phyloP scores from a whole-genome alignment of 202 grass and related monocot species.

The Eragrostis tef region DNA sequence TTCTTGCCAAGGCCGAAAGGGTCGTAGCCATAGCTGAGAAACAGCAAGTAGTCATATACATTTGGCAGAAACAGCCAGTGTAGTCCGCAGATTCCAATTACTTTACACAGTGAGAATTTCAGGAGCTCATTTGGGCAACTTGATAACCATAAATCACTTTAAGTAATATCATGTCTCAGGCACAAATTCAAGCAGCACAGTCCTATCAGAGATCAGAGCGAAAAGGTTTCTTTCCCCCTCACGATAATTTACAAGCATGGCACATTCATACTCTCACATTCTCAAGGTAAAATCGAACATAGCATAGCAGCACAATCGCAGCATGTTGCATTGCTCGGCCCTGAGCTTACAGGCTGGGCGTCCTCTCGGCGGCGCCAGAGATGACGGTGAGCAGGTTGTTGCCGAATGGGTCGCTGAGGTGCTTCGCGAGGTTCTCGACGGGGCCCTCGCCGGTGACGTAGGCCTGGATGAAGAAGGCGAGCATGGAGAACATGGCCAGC shows the following conservation, averaged over 20 bases:
- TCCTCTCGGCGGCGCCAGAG: slow-evolving; percentile 82
- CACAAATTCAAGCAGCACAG: slow-evolving; percentile 25
- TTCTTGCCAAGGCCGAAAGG: slow-evolving; percentile 98
- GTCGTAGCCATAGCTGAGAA: slow-evolving; percentile 98
- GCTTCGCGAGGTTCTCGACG: slow-evolving; percentile 86
- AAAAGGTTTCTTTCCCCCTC: slow-evolving; percentile 29
- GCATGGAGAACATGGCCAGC: slow-evolving; percentile 95
- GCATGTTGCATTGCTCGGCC: slow-evolving; percentile 18
- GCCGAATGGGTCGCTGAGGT: slow-evolving; percentile 97
- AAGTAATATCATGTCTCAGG: slow-evolving; percentile 9
- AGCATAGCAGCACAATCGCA: slow-evolving; percentile 2
- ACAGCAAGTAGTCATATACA: no score
- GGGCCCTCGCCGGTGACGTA: slow-evolving; percentile 98
- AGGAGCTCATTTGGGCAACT: no score
- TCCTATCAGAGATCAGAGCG: slow-evolving; percentile 51
- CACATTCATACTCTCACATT: slow-evolving; percentile 39
- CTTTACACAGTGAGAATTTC: no score
- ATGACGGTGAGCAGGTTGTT: slow-evolving; percentile 99
- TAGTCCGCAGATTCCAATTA: no score
- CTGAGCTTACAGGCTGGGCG: slow-evolving; percentile 66
- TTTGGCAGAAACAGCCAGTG: no score
- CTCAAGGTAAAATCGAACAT: slow-evolving; percentile 46
- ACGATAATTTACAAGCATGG: slow-evolving; percentile 54
- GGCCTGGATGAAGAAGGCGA: slow-evolving; percentile 96
- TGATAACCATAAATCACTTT: background rate